Base-by-base conservation (phyloP, 192 early-diverging fungal genomes). In the Coemansia nantahalensis region DNA sequence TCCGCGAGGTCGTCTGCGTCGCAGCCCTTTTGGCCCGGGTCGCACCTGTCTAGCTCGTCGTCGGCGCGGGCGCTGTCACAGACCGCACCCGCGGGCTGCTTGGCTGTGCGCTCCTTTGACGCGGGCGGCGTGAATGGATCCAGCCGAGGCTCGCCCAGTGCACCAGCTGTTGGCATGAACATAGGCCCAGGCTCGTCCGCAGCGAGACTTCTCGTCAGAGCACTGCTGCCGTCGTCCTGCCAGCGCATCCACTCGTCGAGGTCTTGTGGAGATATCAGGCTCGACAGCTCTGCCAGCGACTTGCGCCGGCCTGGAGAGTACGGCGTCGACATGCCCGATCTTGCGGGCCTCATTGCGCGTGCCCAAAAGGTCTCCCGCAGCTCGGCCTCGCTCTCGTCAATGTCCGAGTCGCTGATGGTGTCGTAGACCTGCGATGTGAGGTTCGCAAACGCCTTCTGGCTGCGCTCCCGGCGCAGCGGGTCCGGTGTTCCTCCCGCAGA, bases 181-280 rank as follows among this genome's bases (percentile, higher is more conserved):
- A 16, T 8, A 3, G 19, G 5, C 19, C 12, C 21, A 8, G 40
- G 11, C 2, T 11, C 24, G 5, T 55, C 53, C 11, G 18, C 16
- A 6, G 21, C 32, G 18, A 8, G 10, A 4, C 16, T 32, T 7
- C 24, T 19, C 7, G 23, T 8, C 14, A 30, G 42, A 8, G 19
- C 32, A 19, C 24, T 30, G 21, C 8, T 30, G 5, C 35, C 31
- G 23, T 60, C 61, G 32, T 45, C 72, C 31, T 68, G 72, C 72
- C 72, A 76, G 16, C 54, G 60, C 72, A 76, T 76, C 72, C 72
- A 76, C 38, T 63, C 65, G 7, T 62, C 72, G 0, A 76, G 65
- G 28, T 76, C 72, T 17, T 39, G 47, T 4, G 72, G 65, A 3
- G 72, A 76, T 8, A 76, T 76, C 17, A 49, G 24, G 22, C 61